phyloP scores from a whole-genome alignment of 2,329 filamentous ascomycete species.

The Penicillium hesseltinei region DNA sequence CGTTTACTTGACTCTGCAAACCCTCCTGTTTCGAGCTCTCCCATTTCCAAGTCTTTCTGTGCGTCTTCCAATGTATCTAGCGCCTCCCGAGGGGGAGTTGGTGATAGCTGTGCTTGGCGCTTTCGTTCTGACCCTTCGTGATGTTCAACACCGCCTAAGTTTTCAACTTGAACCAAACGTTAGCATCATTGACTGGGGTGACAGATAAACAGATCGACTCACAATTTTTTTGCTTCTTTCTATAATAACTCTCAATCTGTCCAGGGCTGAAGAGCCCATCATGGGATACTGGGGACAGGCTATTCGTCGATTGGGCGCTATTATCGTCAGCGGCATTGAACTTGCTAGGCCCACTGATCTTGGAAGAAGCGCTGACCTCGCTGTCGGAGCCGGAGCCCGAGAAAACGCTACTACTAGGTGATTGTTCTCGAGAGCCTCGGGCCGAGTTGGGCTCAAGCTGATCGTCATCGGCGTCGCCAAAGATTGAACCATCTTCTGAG shows the following conservation, averaged over 20 bases:
- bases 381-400: neutral
- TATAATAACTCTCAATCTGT: neutral
- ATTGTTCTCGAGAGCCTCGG: constrained; percentile 1
- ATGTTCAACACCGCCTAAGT: neutral
- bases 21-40: neutral
- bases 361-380: constrained; percentile 1
- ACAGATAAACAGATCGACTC: neutral
- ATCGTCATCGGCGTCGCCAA: neutral
- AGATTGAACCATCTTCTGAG: neutral
- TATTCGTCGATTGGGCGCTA: neutral
- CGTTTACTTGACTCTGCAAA: neutral
- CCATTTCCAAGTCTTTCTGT: neutral
- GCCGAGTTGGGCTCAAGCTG: neutral
- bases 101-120: neutral
- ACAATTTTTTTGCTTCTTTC: neutral
- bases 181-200: neutral
- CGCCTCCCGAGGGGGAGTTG: neutral
- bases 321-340: neutral
- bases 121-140: neutral
- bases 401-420: neutral
- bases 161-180: neutral
- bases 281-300: neutral
- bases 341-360: neutral
- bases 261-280: neutral
- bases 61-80: neutral